Evolutionary conservation across 495 filamentous ascomycete genomes (phyloP).

Genomic region (Podospora pseudopauciseta): DNA sequence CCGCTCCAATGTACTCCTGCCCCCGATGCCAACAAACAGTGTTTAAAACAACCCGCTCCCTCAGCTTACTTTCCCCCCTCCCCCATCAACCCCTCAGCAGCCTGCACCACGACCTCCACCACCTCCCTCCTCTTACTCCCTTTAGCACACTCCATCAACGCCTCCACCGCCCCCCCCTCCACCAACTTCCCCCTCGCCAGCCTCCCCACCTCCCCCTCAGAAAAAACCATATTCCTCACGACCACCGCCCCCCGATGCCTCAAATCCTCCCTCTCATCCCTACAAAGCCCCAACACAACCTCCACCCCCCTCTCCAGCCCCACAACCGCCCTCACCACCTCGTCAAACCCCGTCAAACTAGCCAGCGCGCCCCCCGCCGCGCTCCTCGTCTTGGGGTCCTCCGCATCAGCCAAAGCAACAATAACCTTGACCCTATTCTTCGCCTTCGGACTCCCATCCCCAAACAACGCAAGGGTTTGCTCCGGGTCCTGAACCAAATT

Average conservation of each 20-base stretch:
- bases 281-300: slow-evolving; percentile 67
- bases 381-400: slow-evolving; percentile 71
- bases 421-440: slow-evolving; percentile 73
- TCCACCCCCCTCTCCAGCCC: slow-evolving; percentile 64
- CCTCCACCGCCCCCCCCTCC: slow-evolving; percentile 54
- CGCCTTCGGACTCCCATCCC: slow-evolving; percentile 63
- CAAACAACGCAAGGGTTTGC: slow-evolving; percentile 62
- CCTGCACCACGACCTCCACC: slow-evolving; percentile 60
- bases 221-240: slow-evolving; percentile 58
- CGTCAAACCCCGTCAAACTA: slow-evolving; percentile 73
- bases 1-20: neutral
- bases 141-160: slow-evolving; percentile 61
- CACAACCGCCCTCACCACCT: slow-evolving; percentile 63
- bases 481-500: slow-evolving; percentile 77
- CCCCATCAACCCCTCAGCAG: slow-evolving; percentile 57
- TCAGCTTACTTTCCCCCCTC: slow-evolving; percentile 1
- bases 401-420: slow-evolving; percentile 79
- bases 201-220: slow-evolving; percentile 50
- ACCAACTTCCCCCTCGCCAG: slow-evolving; percentile 44
- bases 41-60: neutral
- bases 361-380: slow-evolving; percentile 89
- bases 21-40: neutral
- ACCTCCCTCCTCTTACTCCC: slow-evolving; percentile 60
- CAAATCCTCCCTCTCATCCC: slow-evolving; percentile 70
- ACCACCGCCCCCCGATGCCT: slow-evolving; percentile 76